A percentile compares a stretch with the other conserved stretches of the same genome.
These are phyloP conservation scores for Pseudoturritis turrita DNA, from an alignment of 345 rosid species.

Conservation along the genomic window DNA sequence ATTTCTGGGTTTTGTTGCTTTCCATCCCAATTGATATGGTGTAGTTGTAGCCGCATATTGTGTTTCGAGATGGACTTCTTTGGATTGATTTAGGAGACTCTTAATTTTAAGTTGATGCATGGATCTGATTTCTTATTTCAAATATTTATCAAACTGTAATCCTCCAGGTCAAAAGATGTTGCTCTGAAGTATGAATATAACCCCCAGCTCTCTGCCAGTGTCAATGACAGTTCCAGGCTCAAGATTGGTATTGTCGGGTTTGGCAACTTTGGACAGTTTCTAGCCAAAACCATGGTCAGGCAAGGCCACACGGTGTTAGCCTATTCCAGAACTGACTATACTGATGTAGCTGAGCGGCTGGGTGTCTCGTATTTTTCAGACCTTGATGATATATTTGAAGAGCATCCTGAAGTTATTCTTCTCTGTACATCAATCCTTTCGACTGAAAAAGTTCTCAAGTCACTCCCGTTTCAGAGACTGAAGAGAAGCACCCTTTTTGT, in stretches of 20 bases:
- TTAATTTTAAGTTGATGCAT: background rate
- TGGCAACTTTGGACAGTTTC: slow-evolving; percentile 80
- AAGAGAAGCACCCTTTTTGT: slow-evolving; percentile 81
- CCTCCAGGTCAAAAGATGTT: slow-evolving; percentile 36
- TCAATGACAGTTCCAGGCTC: slow-evolving; percentile 43
- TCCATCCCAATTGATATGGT: background rate
- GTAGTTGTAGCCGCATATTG: too few relatives aligned
- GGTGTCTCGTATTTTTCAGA: slow-evolving; percentile 57
- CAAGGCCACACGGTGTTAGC: slow-evolving; percentile 74
- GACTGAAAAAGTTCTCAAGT: slow-evolving; percentile 61
- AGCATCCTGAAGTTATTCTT: slow-evolving; percentile 76
- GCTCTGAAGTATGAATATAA: slow-evolving; percentile 26
- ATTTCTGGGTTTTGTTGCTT: background rate
- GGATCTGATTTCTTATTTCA: background rate
- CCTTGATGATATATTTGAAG: slow-evolving; percentile 70
- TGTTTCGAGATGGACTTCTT: background rate
- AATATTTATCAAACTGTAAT: background rate
- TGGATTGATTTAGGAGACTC: background rate
- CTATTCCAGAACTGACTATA: slow-evolving; percentile 65
- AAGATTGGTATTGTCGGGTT: slow-evolving; percentile 77
- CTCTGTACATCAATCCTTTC: slow-evolving; percentile 77
- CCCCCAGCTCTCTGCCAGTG: slow-evolving; percentile 18
- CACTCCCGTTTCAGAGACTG: slow-evolving; percentile 67
- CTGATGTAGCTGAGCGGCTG: slow-evolving; percentile 44
- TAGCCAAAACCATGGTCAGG: slow-evolving; percentile 48